phyloP scores from a whole-genome alignment of 352 stramenopile species.

The Saprolegnia diclina region DNA sequence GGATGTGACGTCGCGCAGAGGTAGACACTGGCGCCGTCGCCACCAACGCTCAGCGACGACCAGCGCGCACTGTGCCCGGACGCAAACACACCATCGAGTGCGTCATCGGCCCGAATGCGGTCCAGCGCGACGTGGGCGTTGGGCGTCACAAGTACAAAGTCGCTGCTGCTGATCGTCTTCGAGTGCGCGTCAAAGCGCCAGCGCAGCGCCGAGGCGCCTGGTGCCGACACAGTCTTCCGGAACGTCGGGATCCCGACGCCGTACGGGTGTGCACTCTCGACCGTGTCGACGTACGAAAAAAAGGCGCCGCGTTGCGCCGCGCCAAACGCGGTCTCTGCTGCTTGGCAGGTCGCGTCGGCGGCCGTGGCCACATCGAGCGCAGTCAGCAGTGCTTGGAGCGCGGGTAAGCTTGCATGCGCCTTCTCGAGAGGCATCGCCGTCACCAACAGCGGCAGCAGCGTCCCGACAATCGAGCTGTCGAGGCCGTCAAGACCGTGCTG shows the following conservation, averaged over 20 bases:
- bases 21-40: slow-evolving; percentile 62
- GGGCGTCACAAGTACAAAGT: slow-evolving; percentile 62
- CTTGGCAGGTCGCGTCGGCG: slow-evolving; percentile 12
- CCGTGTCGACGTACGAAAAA: slow-evolving; percentile 42
- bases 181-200: slow-evolving; percentile 66
- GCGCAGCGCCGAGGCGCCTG: slow-evolving; percentile 47
- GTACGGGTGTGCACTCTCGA: slow-evolving; percentile 68
- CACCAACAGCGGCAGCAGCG: slow-evolving; percentile 44
- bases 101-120: not conserved
- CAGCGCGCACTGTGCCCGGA: not conserved
- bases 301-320: slow-evolving; percentile 15
- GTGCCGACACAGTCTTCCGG: slow-evolving; percentile 49
- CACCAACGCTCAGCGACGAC: slow-evolving; percentile 31
- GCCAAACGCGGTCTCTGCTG: not conserved
- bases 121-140: slow-evolving; percentile 12
- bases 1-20: slow-evolving; percentile 57
- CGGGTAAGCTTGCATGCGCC: slow-evolving; percentile 29
- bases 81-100: not conserved
- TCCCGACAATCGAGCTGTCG: slow-evolving; percentile 36
- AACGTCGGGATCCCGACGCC: slow-evolving; percentile 49
- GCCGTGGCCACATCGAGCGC: slow-evolving; percentile 29
- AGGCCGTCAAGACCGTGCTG: slow-evolving; percentile 12
- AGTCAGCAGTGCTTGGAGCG: slow-evolving; percentile 35
- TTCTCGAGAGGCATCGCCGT: slow-evolving; percentile 42
- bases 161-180: slow-evolving; percentile 48